Evolutionary conservation across 805 yeast genomes (phyloP), one percentile per base, ranked within the genome.

Genomic region (Metschnikowia drakensbergensis): DNA sequence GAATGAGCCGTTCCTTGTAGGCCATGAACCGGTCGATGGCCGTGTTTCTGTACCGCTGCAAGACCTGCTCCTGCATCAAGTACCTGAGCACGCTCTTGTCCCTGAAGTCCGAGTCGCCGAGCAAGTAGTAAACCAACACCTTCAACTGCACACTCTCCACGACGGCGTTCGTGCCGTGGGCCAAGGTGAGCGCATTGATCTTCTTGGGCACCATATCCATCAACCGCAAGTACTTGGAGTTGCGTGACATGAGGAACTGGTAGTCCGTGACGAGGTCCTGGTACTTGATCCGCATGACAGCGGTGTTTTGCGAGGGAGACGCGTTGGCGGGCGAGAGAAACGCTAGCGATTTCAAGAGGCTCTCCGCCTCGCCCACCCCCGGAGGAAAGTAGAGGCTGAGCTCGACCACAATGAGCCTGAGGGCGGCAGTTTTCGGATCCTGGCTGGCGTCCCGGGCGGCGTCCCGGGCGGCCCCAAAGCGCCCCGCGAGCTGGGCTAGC

Each of bases 91-190:
- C 55, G 26, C 63, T 63, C 26, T 52, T 47, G 41, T 62, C 67
- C 39, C 74, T 58, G 48, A 65, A 69, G 50, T 71, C 75, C 30
- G 65, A 59, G 34, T 64, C 65, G 17, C 69, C 59, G 5, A 69
- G 51, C n/a, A 71, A 43, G 42, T 61, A 59, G 30, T 61, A 59
- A 27, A 67, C 64, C 40, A 69, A 50, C 23, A 68, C 62, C 51
- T 72, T 72, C 25, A 54, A 38, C 30, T 59, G 53, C 27, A 69
- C 36, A 22, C 45, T 44, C 31, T 9, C 38, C 5, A 48, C 39
- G 32, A 55, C 54, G 30, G 27, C 23, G 23, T 45, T 33, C 8
- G 39, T 30, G 8, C 11, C 37, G 34, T 11, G 34, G 11, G 22
- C 37, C 46, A 43, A 29, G 17, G 50, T 11, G 6, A 54, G 37